These are phyloP conservation scores for Atractiella rhizophila DNA, from an alignment of 768 basidiomycete species.

Conservation along the genomic window DNA sequence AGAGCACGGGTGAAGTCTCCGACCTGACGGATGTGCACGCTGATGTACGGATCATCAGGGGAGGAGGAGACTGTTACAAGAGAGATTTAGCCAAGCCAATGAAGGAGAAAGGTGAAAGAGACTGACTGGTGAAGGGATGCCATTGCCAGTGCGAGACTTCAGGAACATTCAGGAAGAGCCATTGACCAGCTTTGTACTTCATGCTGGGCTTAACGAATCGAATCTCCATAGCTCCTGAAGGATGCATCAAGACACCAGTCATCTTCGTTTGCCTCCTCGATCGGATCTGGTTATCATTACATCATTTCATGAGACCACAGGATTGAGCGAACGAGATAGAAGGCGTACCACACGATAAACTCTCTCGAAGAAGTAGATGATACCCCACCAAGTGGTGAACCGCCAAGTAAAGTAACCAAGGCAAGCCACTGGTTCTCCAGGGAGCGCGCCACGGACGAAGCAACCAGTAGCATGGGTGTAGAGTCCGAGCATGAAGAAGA, in stretches of 20 bases:
- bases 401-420: slow-evolving; percentile 72
- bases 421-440: slow-evolving; percentile 25
- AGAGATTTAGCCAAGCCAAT: too few species aligned
- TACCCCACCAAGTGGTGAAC: slow-evolving; percentile 67
- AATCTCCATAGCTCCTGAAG: slow-evolving; percentile 76
- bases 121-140: slow-evolving; percentile 70
- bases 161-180: slow-evolving; percentile 64
- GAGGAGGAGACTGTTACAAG: slow-evolving; percentile 31
- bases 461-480: slow-evolving; percentile 40
- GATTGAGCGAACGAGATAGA: neutral
- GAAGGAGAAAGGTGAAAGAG: too few species aligned
- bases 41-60: slow-evolving; percentile 77
- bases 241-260: slow-evolving; percentile 67
- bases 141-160: slow-evolving; percentile 63
- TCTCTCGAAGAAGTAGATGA: slow-evolving; percentile 70
- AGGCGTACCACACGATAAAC: slow-evolving; percentile 37
- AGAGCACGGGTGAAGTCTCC: slow-evolving; percentile 66
- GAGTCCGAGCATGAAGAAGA: slow-evolving; percentile 78
- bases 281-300: slow-evolving; percentile 27
- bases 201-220: slow-evolving; percentile 76
- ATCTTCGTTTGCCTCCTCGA: slow-evolving; percentile 50
- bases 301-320: neutral
- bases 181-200: slow-evolving; percentile 74
- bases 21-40: slow-evolving; percentile 76
- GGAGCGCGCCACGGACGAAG: slow-evolving; percentile 46